These are phyloP conservation scores for Citrus reticulata DNA, from an alignment of 345 rosid species.

Conservation along the genomic window DNA sequence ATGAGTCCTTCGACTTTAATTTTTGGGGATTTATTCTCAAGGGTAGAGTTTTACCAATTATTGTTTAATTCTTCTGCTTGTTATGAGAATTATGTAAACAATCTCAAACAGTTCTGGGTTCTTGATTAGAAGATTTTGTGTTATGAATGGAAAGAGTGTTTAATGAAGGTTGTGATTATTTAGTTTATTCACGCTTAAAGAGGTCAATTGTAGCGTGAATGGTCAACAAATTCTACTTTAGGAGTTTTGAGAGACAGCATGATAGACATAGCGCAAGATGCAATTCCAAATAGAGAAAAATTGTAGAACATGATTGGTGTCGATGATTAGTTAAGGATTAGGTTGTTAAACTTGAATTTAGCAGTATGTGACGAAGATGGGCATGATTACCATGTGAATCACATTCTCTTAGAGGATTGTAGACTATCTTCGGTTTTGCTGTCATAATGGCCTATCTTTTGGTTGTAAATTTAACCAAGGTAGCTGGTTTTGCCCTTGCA, in stretches of 20 bases:
- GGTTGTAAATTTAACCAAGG: too few species aligned
- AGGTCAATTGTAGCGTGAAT: background rate
- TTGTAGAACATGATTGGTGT: background rate
- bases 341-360: background rate
- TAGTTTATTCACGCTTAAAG: background rate
- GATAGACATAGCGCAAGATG: background rate
- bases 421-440: background rate
- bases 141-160: background rate
- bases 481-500: background rate
- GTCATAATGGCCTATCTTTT: background rate
- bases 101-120: background rate
- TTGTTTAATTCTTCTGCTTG: background rate
- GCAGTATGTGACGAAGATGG: background rate
- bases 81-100: background rate
- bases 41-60: background rate
- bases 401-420: background rate
- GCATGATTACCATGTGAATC: background rate
- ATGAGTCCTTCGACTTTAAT: too few species aligned
- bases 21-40: too few species aligned
- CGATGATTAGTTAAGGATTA: background rate
- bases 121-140: background rate
- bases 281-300: background rate
- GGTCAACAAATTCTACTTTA: background rate
- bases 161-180: background rate
- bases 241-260: background rate